Percentiles rank a stretch among this genome's conserved stretches.
Evolutionary conservation across 768 basidiomycete species (phyloP).

Genomic region (Podaxis carcinomalis): DNA sequence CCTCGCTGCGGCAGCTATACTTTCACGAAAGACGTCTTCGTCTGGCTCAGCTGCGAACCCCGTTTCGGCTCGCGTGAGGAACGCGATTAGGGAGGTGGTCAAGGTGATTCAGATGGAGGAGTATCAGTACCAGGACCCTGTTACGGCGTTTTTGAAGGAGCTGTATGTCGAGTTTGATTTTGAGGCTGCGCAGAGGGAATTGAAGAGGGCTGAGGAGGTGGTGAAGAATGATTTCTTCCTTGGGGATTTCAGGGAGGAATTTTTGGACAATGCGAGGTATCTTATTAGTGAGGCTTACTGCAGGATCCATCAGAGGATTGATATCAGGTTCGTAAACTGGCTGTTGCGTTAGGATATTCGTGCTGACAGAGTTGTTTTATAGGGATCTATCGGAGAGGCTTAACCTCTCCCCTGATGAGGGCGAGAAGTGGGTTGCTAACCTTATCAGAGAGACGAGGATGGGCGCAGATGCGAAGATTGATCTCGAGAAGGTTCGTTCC

Average conservation of each 20-base stretch:
- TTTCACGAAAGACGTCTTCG: conserved; percentile 75
- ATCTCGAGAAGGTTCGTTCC: conserved; percentile 78
- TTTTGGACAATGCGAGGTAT: conserved; percentile 94
- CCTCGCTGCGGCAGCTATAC: conserved; percentile 87
- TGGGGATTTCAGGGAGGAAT: conserved; percentile 85
- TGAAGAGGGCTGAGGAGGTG: conserved; percentile 74
- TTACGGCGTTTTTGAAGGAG: conserved; percentile 90
- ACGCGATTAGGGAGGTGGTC: conserved; percentile 88
- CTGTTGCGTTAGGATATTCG: not conserved
- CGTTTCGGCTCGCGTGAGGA: conserved; percentile 69
- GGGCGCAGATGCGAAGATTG: conserved; percentile 97
- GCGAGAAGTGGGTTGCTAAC: conserved; percentile 99
- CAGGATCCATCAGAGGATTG: conserved; percentile 91
- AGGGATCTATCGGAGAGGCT: conserved; percentile 80
- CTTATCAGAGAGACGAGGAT: conserved; percentile 96
- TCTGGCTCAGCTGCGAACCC: conserved; percentile 35
- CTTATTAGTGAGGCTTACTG: conserved; percentile 97
- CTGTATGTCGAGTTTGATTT: conserved; percentile 96
- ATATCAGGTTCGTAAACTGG: conserved; percentile 55
- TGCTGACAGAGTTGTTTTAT: not conserved
- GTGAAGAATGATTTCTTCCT: conserved; percentile 94
- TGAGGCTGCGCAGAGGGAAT: conserved; percentile 84
- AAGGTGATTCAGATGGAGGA: conserved; percentile 93
- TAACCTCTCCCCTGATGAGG: conserved; percentile 91
- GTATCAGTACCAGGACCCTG: conserved; percentile 92